These are phyloP conservation scores for Dioscorea dumetorum DNA, from an alignment of 106 monocot species.

Conservation along the genomic window DNA sequence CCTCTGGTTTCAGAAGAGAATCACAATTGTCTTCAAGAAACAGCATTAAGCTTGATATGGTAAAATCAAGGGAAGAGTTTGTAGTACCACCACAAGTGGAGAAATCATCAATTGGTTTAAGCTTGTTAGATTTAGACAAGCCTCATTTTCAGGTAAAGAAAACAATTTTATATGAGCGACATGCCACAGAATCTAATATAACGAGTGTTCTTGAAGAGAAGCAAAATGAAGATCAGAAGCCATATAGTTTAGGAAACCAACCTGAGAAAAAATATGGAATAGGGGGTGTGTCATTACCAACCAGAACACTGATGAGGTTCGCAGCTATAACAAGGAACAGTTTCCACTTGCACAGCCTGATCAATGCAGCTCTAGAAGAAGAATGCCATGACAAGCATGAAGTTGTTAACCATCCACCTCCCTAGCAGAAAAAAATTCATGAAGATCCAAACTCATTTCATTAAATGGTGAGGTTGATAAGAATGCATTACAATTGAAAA, in stretches of 20 bases:
- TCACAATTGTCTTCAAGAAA: no score
- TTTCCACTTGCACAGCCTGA: background rate
- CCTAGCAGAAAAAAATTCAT: background rate
- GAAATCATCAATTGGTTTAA: no score
- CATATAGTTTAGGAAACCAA: no score
- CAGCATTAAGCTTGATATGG: no score
- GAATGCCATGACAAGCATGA: background rate
- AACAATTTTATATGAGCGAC: no score
- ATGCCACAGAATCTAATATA: background rate
- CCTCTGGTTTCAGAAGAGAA: no score
- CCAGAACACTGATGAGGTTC: background rate
- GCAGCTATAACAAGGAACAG: background rate
- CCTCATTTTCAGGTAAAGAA: no score
- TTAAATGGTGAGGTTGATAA: background rate
- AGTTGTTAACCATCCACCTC: background rate
- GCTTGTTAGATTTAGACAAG: no score
- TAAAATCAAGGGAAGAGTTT: no score
- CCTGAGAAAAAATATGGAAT: no score
- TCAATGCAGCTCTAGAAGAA: background rate
- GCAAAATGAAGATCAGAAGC: constrained; percentile 9
- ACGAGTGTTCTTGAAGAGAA: constrained; percentile 3
- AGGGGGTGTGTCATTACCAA: no score
- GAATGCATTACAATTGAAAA: background rate
- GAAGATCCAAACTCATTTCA: background rate
- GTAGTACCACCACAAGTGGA: no score